These are phyloP conservation scores for Exophiala lecanii-corni DNA, from an alignment of 2,329 filamentous ascomycete species.

Conservation along the genomic window DNA sequence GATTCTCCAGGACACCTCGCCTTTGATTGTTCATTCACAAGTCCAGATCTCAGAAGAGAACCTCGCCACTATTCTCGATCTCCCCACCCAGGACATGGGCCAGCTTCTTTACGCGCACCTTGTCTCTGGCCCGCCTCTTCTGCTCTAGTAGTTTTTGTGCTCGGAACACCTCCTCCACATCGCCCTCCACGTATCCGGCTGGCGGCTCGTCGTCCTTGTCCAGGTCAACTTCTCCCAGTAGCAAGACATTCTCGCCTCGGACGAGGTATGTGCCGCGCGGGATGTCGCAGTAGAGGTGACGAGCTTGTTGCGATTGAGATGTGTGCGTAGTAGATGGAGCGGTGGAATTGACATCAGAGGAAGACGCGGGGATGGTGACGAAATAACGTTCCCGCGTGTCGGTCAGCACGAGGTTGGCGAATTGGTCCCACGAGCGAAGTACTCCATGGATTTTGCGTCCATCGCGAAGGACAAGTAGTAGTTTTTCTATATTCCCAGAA, in stretches of 20 bases:
- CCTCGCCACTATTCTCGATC: slow-evolving; percentile 74
- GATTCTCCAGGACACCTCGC: no score
- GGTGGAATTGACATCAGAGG: not conserved
- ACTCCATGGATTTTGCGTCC: slow-evolving; percentile 92
- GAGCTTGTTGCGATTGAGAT: slow-evolving; percentile 29
- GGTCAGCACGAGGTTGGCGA: slow-evolving; percentile 92
- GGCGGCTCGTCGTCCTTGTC: slow-evolving; percentile 91
- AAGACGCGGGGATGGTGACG: slow-evolving; percentile 30
- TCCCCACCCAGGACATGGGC: slow-evolving; percentile 74
- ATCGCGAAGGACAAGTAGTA: slow-evolving; percentile 85
- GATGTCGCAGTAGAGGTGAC: slow-evolving; percentile 75
- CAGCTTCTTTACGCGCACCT: slow-evolving; percentile 65
- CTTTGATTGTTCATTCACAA: no score
- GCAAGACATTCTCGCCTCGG: slow-evolving; percentile 91
- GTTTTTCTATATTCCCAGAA: slow-evolving; percentile 79
- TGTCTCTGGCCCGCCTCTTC: slow-evolving; percentile 67
- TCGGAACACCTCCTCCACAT: slow-evolving; percentile 65
- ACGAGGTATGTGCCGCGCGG: slow-evolving; percentile 84
- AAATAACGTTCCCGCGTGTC: slow-evolving; percentile 88
- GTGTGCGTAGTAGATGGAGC: not conserved
- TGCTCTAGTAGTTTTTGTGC: slow-evolving; percentile 68
- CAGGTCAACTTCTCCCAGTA: slow-evolving; percentile 93
- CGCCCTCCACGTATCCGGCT: slow-evolving; percentile 60
- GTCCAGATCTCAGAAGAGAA: slow-evolving; percentile 66
- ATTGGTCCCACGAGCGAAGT: slow-evolving; percentile 94